These are phyloP conservation scores for Aaosphaeria arxii DNA, from an alignment of 2,329 filamentous ascomycete species.

Conservation along the genomic window DNA sequence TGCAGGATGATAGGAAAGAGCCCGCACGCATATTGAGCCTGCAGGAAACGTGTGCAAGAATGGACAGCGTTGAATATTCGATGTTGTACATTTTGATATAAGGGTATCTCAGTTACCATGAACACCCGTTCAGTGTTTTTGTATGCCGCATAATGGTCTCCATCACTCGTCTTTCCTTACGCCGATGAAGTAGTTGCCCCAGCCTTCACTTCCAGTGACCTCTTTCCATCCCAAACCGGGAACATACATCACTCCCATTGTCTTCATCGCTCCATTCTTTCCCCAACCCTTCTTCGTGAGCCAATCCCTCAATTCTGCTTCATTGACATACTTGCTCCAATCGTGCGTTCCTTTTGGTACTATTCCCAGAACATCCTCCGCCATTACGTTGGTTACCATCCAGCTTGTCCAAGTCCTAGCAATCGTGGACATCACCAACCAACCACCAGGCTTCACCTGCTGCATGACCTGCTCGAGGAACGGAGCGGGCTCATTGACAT, in stretches of 20 bases:
- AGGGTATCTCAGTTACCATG: no score
- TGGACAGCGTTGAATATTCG: no score
- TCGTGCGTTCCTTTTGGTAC: conserved; percentile 93
- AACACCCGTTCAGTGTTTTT: no score
- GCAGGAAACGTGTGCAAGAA: no score
- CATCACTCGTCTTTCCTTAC: conserved; percentile 59
- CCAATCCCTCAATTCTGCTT: conserved; percentile 64
- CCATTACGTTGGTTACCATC: conserved; percentile 87
- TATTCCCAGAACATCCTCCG: conserved; percentile 81
- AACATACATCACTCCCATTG: conserved; percentile 85
- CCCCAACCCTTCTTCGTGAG: conserved; percentile 43
- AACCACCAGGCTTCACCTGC: conserved; percentile 85
- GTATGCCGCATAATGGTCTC: background rate
- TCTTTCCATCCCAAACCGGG: conserved; percentile 88
- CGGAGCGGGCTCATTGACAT: conserved; percentile 71
- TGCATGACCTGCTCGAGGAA: conserved; percentile 71
- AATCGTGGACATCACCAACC: conserved; percentile 91
- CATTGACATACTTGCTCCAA: conserved; percentile 94
- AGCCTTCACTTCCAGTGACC: conserved; percentile 74
- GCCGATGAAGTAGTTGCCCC: conserved; percentile 96
- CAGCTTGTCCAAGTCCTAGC: conserved; percentile 85
- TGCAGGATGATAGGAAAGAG: no score
- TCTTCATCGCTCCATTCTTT: conserved; percentile 42
- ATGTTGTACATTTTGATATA: conserved; percentile 1
- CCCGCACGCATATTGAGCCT: no score